Percentiles rank a stretch among this genome's conserved stretches.
Conservation (phyloP, 176 grass and related monocot genomes). For the Sorghum bicolor region DNA sequence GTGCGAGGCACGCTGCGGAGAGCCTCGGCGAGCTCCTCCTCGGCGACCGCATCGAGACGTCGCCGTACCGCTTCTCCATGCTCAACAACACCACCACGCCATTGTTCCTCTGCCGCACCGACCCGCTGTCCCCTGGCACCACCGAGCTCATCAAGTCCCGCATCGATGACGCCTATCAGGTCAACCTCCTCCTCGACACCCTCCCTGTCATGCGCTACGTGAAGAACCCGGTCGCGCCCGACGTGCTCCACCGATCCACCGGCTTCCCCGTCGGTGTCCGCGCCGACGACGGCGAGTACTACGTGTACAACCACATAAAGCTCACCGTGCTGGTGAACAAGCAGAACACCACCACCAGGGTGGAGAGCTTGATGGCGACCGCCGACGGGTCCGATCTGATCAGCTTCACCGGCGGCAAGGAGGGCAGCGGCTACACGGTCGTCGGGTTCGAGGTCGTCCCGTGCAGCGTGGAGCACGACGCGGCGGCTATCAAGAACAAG, state of each 20-base stretch:
- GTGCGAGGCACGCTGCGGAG: slow-evolving; percentile 48
- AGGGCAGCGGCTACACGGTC: slow-evolving; percentile 34
- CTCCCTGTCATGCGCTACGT: slow-evolving; percentile 54
- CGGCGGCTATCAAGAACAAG: not conserved
- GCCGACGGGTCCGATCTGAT: slow-evolving; percentile 30
- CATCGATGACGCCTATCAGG: slow-evolving; percentile 61
- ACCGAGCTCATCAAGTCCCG: slow-evolving; percentile 48
- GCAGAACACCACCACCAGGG: slow-evolving; percentile 39
- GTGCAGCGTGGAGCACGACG: slow-evolving; percentile 53
- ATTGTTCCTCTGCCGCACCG: slow-evolving; percentile 52
- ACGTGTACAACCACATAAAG: slow-evolving; percentile 68
- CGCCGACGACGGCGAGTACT: slow-evolving; percentile 45
- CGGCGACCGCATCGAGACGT: slow-evolving; percentile 69
- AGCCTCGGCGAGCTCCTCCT: slow-evolving; percentile 74
- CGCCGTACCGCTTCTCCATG: slow-evolving; percentile 64
- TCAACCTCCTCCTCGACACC: slow-evolving; percentile 71
- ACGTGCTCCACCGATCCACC: slow-evolving; percentile 34
- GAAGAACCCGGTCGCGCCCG: not conserved
- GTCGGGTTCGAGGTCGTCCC: slow-evolving; percentile 76
- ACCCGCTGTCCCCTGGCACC: slow-evolving; percentile 8
- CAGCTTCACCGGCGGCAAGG: slow-evolving; percentile 3
- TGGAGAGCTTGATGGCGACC: slow-evolving; percentile 47
- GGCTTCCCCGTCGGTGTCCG: slow-evolving; percentile 54
- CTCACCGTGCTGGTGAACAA: slow-evolving; percentile 58
- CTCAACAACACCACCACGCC: slow-evolving; percentile 22